phyloP scores from a whole-genome alignment of 192 early-diverging fungal genomes.

The Radiomyces spectabilis region DNA sequence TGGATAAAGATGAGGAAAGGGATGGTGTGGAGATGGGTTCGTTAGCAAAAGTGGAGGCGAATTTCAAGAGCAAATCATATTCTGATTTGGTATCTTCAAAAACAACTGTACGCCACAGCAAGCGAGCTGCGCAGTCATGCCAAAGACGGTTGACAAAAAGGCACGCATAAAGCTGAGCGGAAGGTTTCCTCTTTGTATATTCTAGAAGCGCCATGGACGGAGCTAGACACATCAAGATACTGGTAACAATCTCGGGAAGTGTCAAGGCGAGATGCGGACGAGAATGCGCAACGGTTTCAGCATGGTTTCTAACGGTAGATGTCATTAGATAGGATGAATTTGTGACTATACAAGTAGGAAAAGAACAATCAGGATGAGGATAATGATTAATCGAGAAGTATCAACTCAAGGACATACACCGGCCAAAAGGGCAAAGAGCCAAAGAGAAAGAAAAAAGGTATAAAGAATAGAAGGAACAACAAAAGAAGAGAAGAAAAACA shows the following conservation, averaged over 20 bases:
- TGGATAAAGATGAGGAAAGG: not conserved
- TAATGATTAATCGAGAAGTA: too few species aligned
- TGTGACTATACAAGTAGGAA: too few species aligned
- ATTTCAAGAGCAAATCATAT: slow-evolving; percentile 9
- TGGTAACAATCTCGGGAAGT: slow-evolving; percentile 30
- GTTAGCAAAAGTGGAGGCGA: slow-evolving; percentile 1
- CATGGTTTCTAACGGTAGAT: not conserved
- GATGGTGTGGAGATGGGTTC: not conserved
- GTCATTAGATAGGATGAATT: not conserved
- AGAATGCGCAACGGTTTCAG: too few species aligned
- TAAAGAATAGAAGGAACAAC: not conserved
- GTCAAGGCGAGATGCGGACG: not conserved
- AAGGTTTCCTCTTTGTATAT: not conserved
- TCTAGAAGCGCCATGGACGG: not conserved
- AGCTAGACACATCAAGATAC: slow-evolving; percentile 31
- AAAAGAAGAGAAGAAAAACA: not conserved
- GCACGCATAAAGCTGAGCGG: slow-evolving; percentile 8
- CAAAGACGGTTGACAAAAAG: slow-evolving; percentile 25
- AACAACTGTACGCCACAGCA: slow-evolving; percentile 19
- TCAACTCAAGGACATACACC: too few species aligned
- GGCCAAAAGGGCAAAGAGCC: too few species aligned
- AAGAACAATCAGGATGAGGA: too few species aligned
- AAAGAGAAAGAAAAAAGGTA: not conserved
- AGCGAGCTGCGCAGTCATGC: slow-evolving; percentile 16
- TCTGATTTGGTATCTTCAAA: slow-evolving; percentile 24